Evolutionary conservation across 768 basidiomycete species (phyloP).

Genomic region (Collybia mongolica): DNA sequence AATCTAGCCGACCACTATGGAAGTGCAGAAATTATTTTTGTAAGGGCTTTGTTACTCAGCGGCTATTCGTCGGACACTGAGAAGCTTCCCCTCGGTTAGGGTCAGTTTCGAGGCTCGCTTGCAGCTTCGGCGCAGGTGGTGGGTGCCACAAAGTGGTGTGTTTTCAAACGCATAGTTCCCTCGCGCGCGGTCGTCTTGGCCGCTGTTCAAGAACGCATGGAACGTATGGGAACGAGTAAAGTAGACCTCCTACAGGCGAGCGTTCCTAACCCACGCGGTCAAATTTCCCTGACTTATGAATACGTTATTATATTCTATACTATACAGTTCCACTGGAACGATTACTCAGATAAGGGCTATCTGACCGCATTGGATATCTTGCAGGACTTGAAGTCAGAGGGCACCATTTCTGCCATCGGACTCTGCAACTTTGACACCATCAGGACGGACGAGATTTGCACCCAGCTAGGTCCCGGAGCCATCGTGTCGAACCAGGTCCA

Average conservation of each 20-base stretch:
- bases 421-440: conserved; percentile 81
- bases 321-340: conserved; percentile 77
- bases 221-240: conserved; percentile 56
- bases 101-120: conserved; percentile 59
- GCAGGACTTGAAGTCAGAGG: conserved; percentile 56
- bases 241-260: conserved; percentile 75
- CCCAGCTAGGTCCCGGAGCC: conserved; percentile 63
- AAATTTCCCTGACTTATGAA: not conserved
- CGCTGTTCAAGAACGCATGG: conserved; percentile 67
- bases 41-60: conserved; percentile 30
- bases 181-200: conserved; percentile 58
- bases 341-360: conserved; percentile 52
- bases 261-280: not conserved
- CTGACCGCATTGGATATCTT: conserved; percentile 47
- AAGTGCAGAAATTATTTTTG: conserved; percentile 78
- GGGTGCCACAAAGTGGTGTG: conserved; percentile 87
- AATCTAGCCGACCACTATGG: conserved; percentile 83
- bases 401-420: conserved; percentile 64
- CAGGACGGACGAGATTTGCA: conserved; percentile 78
- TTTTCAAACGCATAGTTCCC: conserved; percentile 55
- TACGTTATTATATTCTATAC: conserved; percentile 1
- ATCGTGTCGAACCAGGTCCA: conserved; percentile 85
- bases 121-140: conserved; percentile 42
- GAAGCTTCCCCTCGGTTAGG: conserved; percentile 39
- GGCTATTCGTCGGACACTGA: conserved; percentile 6